Base-by-base conservation (phyloP, 306 rosid species). In the Vachellia pachyceras region DNA sequence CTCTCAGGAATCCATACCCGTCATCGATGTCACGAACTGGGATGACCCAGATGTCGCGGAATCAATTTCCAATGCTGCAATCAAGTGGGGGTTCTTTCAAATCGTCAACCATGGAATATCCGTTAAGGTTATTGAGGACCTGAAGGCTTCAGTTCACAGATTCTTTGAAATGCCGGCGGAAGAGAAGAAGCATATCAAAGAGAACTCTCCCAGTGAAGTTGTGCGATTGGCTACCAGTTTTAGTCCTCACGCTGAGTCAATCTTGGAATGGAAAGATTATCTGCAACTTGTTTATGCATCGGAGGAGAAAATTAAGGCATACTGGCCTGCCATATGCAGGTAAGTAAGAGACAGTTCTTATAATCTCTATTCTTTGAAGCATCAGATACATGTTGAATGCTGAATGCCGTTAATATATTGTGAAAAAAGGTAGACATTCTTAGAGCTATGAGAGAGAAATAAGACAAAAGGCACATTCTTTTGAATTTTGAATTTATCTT, bases 51-150 rank as follows among this genome's bases (percentile, higher is more conserved):
- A 77, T 44, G 87, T 85, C 1, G 70, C 66, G 39, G 84, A 85
- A 17, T 70, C 85, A 10, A 85, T 85, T 73, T 82, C 60, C 68
- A 23, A 65, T 29, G 82, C 88, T 72, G 83, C 90, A n/a, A 64
- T n/a, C 40, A 70, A 85, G 39, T 82, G 84, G 88, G 90, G 88
- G 23, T 82, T 87, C 85, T 87, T 87, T 77, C 88, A 87, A 68
- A 36, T 85, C 3, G 72, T 87, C 39, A 85, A 79, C 49, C 90
- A 87, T 74, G 85, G 85, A 46, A 77, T 87, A 40, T 85, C 90
- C 57, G 5, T 69, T 44, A 63, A 80, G 77, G 77, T 74, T 40
- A 37, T 85, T 11, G 68, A 82, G 29, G 85, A 74, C 13, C 46
- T 87, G 35, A 73, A 77, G 41, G 78, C 33, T 40, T 3, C 75